Percentiles rank a stretch among this genome's conserved stretches.
phyloP scores from a whole-genome alignment of 2,329 filamentous ascomycete species.

The Clarireedia monteithiana region DNA sequence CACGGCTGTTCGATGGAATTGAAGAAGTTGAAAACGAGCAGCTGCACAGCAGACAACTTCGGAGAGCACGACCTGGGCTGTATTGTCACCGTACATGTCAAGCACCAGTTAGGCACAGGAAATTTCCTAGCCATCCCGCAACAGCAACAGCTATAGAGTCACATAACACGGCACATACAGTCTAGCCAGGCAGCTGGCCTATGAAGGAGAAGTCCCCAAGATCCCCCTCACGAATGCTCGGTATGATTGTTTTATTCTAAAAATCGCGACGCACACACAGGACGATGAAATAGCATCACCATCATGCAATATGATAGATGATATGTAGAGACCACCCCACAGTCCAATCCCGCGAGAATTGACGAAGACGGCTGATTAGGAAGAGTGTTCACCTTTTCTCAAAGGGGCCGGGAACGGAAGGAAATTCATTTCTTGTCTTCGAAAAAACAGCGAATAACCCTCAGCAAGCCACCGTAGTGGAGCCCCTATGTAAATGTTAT shows the following conservation, averaged over 20 bases:
- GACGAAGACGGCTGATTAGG: slow-evolving; percentile 34
- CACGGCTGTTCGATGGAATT: not conserved
- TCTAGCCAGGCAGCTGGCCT: no score
- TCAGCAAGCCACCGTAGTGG: slow-evolving; percentile 35
- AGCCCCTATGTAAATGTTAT: slow-evolving; percentile 31
- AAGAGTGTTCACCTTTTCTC: slow-evolving; percentile 34
- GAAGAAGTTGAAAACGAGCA: not conserved
- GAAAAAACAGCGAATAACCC: slow-evolving; percentile 27
- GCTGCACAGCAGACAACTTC: not conserved
- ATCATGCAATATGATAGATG: not conserved
- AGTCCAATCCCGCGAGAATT: slow-evolving; percentile 33
- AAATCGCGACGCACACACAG: not conserved
- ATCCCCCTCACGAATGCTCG: no score
- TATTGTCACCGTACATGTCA: no score
- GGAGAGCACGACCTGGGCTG: not conserved
- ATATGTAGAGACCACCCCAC: slow-evolving; percentile 36
- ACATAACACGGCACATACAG: no score
- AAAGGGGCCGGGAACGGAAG: slow-evolving; percentile 37
- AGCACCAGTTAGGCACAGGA: no score
- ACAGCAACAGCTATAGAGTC: no score
- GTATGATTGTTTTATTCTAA: not conserved
- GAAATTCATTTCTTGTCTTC: slow-evolving; percentile 27
- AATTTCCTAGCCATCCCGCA: no score
- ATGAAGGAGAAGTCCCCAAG: no score
- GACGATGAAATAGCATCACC: not conserved